Evolutionary conservation across 1,284 basidiomycete genomes (phyloP), one percentile per base, ranked within the genome.

Genomic region (Golubevia sp.): DNA sequence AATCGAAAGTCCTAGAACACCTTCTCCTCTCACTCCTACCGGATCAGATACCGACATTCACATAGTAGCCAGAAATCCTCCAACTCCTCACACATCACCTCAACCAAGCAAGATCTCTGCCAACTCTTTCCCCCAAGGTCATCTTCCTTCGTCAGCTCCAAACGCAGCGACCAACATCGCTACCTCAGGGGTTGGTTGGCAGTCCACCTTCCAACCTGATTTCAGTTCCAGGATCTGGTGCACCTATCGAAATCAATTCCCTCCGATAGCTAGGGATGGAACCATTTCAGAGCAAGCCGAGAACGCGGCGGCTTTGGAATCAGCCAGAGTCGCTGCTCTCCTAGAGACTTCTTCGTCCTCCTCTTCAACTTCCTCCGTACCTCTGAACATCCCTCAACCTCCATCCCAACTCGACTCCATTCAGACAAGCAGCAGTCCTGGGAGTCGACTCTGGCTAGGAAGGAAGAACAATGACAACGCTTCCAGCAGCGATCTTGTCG

Each of bases 221-320:
- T 73, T 79, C 50, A 63, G 64, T 50, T 77, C 71, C 0, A 64
- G 78, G 18, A 68, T 82, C 53, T 82, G 79, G 79, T 82, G 79
- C 62, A 79, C 78, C 3, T 82, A 82, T 57, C 74, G 79, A 50
- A 75, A 68, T 52, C 64, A 80, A 20, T 82, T 82, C 63, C 63
- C 64, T 2, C 76, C 79, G 23, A 82, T 82, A 56, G 58, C 77
- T 7, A 64, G 76, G 5, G 77, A 80, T 58, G 79, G 79, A n/a
- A 61, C 60, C 63, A 80, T 82, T 30, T 73, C 78, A 11, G 67
- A 68, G 2, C 68, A 78, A 52, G 79, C 77, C 7, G 77, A 72
- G 13, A 60, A 61, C 11, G 73, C 76, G 0, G 76, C 75, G 21
- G 59, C 59, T 1, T 49, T 61, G 21, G 57, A 55, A n/a, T 55